A percentile compares a stretch with the other conserved stretches of the same genome.
Conservation (phyloP, 176 grass and related monocot species). For the Musa itinerans region DNA sequence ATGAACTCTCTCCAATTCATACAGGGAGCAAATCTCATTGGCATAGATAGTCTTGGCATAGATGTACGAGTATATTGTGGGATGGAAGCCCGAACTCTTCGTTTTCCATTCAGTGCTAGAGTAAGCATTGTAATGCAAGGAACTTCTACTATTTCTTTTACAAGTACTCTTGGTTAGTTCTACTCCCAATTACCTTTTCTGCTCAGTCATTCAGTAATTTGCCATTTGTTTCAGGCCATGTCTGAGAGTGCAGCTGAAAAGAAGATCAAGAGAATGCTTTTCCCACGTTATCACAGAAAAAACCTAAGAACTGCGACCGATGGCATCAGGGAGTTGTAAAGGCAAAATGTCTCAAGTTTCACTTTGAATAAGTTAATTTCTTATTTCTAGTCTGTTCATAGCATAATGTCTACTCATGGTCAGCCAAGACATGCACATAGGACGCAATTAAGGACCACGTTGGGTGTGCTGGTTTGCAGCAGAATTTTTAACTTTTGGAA, state of each 20-base stretch:
- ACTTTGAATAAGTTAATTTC: not conserved
- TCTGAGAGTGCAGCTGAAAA: slow-evolving; percentile 76
- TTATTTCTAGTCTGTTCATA: not conserved
- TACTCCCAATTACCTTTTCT: not conserved
- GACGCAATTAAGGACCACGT: not conserved
- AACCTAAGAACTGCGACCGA: slow-evolving; percentile 30
- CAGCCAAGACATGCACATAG: not conserved
- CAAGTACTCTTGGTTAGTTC: not conserved
- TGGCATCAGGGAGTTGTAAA: slow-evolving; percentile 35
- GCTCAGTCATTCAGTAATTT: not conserved
- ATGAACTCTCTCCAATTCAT: not conserved
- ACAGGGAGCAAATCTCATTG: slow-evolving; percentile 74
- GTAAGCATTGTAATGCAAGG: slow-evolving; percentile 30
- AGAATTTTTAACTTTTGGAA: not conserved
- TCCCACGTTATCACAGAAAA: slow-evolving; percentile 46
- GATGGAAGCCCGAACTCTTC: slow-evolving; percentile 55
- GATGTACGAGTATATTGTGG: slow-evolving; percentile 84
- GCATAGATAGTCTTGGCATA: slow-evolving; percentile 73
- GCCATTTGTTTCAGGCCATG: slow-evolving; percentile 32
- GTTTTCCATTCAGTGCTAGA: slow-evolving; percentile 76
- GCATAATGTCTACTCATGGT: not conserved
- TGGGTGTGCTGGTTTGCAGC: not conserved
- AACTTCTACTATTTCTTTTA: not conserved
- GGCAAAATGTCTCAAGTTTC: not conserved
- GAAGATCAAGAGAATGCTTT: slow-evolving; percentile 93